Evolutionary conservation across 2,329 filamentous ascomycete species (phyloP).

Genomic region (Neocatenulostroma microsporum): DNA sequence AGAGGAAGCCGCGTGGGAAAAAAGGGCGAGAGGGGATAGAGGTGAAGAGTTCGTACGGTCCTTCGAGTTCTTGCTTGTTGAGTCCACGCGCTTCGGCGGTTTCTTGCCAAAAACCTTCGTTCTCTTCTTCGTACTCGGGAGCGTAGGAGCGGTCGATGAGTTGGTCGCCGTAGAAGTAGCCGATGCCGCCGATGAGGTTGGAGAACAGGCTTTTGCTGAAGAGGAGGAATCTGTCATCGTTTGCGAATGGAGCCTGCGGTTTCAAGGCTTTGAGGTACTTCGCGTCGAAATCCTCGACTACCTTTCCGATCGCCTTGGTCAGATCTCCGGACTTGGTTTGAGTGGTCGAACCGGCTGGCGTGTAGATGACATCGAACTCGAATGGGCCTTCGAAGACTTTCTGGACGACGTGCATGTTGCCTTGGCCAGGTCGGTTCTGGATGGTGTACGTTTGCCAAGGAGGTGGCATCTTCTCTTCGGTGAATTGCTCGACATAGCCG

Average conservation of each 20-base stretch:
- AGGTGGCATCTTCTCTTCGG: constrained; percentile 62
- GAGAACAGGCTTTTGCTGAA: constrained; percentile 91
- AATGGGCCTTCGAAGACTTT: constrained; percentile 87
- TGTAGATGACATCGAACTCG: constrained; percentile 87
- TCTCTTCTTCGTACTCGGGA: constrained; percentile 89
- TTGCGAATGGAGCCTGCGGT: constrained; percentile 65
- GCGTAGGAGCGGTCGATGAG: constrained; percentile 86
- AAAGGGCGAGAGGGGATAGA: constrained; percentile 88
- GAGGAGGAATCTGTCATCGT: constrained; percentile 56
- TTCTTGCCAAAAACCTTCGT: constrained; percentile 93
- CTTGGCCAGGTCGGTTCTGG: constrained; percentile 56
- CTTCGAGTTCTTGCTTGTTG: constrained; percentile 62
- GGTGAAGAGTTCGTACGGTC: constrained; percentile 82
- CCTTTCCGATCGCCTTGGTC: constrained; percentile 58
- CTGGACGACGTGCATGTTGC: constrained; percentile 82
- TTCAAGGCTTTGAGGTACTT: constrained; percentile 67
- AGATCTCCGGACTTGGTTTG: constrained; percentile 51
- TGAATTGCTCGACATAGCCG: constrained; percentile 50
- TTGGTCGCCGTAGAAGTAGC: constrained; percentile 86
- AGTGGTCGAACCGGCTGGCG: constrained; percentile 57
- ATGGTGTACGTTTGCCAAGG: constrained; percentile 81
- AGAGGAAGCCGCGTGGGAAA: constrained; percentile 92
- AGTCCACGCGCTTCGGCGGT: constrained; percentile 68
- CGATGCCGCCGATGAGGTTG: constrained; percentile 86
- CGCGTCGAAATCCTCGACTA: constrained; percentile 61